phyloP scores from a whole-genome alignment of 2,329 filamentous ascomycete species.

The Neofusicoccum cordaticola region DNA sequence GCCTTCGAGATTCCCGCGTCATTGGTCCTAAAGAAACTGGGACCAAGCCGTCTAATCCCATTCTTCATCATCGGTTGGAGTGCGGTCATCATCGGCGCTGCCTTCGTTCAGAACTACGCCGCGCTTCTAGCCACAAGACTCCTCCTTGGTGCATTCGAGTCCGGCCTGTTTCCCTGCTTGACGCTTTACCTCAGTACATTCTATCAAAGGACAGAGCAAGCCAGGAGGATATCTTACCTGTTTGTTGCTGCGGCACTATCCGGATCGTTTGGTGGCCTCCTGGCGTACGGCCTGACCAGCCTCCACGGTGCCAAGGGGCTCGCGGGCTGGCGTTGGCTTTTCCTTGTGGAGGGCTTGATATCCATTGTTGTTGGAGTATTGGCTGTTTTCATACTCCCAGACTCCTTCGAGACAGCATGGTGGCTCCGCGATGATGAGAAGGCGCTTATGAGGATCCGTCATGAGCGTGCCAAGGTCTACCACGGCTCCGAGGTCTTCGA shows the following conservation, averaged over 20 bases:
- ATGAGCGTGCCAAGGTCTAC: not conserved
- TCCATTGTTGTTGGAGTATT: constrained; percentile 54
- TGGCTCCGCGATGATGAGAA: constrained; percentile 46
- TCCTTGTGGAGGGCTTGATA: constrained; percentile 59
- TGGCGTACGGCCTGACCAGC: constrained; percentile 68
- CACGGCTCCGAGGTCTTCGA: constrained; percentile 46
- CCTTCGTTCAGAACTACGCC: constrained; percentile 64
- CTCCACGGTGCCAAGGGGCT: constrained; percentile 66
- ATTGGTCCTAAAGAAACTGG: constrained; percentile 45
- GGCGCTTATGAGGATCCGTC: not conserved
- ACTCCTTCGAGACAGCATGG: constrained; percentile 47
- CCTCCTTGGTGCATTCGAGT: constrained; percentile 68
- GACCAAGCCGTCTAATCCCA: constrained; percentile 51
- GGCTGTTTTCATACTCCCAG: constrained; percentile 57
- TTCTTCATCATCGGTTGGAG: constrained; percentile 61
- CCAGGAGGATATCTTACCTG: constrained; percentile 69
- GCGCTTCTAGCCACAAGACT: constrained; percentile 66
- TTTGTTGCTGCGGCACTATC: constrained; percentile 70
- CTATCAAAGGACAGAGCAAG: constrained; percentile 71
- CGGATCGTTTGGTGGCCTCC: constrained; percentile 67
- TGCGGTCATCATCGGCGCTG: constrained; percentile 65
- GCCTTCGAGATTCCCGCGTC: constrained; percentile 47
- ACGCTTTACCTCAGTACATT: constrained; percentile 73
- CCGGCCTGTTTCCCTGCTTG: constrained; percentile 67
- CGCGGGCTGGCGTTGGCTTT: constrained; percentile 69